Conservation (phyloP, 306 rosid genomes). For the Casuarina cunninghamiana region DNA sequence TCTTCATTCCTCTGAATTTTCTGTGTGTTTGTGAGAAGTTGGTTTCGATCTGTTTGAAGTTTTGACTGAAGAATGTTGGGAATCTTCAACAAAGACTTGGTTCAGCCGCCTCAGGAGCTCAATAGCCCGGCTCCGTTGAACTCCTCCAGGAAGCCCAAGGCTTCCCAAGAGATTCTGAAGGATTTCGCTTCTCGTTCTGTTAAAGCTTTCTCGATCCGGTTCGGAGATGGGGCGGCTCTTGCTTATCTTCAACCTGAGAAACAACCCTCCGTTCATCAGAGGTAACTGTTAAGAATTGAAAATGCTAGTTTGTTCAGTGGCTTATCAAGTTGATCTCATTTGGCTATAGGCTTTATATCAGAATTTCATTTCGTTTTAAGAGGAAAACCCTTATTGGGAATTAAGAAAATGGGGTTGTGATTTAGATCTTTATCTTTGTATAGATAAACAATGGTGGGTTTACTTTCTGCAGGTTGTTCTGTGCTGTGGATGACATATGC, state of each 20-base stretch:
- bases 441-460: too few species aligned
- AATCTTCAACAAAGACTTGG: slow-evolving; percentile 73
- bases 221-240: slow-evolving; percentile 52
- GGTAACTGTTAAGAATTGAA: slow-evolving; percentile 27
- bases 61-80: slow-evolving; percentile 59
- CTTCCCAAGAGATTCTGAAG: slow-evolving; percentile 45
- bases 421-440: too few species aligned
- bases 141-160: slow-evolving; percentile 50
- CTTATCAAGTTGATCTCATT: too few species aligned
- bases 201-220: slow-evolving; percentile 52
- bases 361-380: too few species aligned
- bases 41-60: not conserved
- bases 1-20: not conserved
- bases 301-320: too few species aligned
- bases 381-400: too few species aligned
- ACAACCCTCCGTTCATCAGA: slow-evolving; percentile 31
- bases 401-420: too few species aligned
- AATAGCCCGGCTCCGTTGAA: slow-evolving; percentile 65
- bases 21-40: too few species aligned
- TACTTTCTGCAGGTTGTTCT: slow-evolving; percentile 58
- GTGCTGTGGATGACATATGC: slow-evolving; percentile 74
- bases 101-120: slow-evolving; percentile 85
- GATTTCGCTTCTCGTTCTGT: slow-evolving; percentile 50
- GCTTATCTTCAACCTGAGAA: slow-evolving; percentile 51
- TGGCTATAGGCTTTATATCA: too few species aligned